Evolutionary conservation across 768 basidiomycete species (phyloP).

Genomic region (Boletus tomentosulus): DNA sequence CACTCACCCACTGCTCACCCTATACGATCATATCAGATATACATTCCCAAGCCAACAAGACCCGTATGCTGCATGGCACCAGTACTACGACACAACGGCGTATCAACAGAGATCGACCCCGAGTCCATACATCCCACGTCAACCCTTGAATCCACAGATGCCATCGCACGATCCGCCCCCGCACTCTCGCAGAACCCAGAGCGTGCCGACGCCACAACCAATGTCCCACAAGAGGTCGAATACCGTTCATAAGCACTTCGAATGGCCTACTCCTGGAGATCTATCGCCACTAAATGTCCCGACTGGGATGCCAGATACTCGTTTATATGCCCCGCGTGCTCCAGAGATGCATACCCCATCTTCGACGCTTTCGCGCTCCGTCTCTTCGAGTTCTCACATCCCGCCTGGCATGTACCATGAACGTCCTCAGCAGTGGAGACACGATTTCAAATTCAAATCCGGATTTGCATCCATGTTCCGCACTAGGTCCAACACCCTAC

Average conservation of each 20-base stretch:
- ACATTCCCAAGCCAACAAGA: slow-evolving; percentile 16
- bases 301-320: slow-evolving; percentile 17
- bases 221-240: slow-evolving; percentile 4
- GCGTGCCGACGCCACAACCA: background rate
- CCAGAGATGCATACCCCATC: slow-evolving; percentile 24
- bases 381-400: slow-evolving; percentile 8
- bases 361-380: slow-evolving; percentile 20
- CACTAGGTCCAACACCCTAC: slow-evolving; percentile 11
- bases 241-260: background rate
- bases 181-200: slow-evolving; percentile 5
- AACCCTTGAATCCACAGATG: slow-evolving; percentile 11
- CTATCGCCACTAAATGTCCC: slow-evolving; percentile 19
- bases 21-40: slow-evolving; percentile 1
- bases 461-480: slow-evolving; percentile 30
- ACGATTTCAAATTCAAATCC: slow-evolving; percentile 32
- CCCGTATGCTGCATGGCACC: slow-evolving; percentile 6
- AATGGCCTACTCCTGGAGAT: slow-evolving; percentile 18
- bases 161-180: slow-evolving; percentile 9
- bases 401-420: slow-evolving; percentile 15
- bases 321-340: slow-evolving; percentile 10
- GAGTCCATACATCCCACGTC: slow-evolving; percentile 30
- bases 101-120: slow-evolving; percentile 21
- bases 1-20: background rate
- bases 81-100: background rate
- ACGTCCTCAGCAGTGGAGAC: slow-evolving; percentile 27